Evolutionary conservation across 2,329 filamentous ascomycete genomes (phyloP), one percentile per base, ranked within the genome.

Genomic region (Curvularia lunata): DNA sequence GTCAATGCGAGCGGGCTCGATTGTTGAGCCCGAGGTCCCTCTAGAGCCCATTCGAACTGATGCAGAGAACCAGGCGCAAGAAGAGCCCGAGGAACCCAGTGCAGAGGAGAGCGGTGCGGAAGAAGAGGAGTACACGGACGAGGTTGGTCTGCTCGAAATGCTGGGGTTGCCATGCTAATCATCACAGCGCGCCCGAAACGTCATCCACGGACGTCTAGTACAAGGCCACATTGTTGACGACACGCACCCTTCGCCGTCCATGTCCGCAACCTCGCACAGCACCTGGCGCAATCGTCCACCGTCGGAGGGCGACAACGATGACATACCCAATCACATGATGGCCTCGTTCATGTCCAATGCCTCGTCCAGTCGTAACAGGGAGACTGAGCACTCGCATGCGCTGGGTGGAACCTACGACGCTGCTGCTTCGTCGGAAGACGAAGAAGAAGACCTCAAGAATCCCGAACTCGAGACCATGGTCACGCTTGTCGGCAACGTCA

Each of bases 201-300:
- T 99, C 47, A 96, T 93, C 41, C 94, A 93, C 57, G 94, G 92
- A 9, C 89, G 95, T 52, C 83, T 99, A 42, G 87, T 98, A 8
- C 92, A 97, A 68, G 95, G 95, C 13, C 95, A 98, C 74, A 90
- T 99, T 65, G 95, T 99, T 10, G 91, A 96, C 62, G 95, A 97
- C 73, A 90, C 97, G 73, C 94, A 92, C 71, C 90, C 90, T 2
- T 96, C 92, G 1, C 90, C 92, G 16, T 83, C 85, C 46, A 82
- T 86, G 61, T 94, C 83, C 5, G 80, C 81, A 27, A 80, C 87
- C n/a, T 87, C 87, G 8, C 86, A 85, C 56, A 88, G 52, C 73
- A 84, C 53, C 74, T 83, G 56, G 79, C 78, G 69, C 56, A 74
- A 68, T 41, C 76, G 75, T 27, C 70, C 74, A 7, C 73, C 73